Base-by-base conservation (phyloP, 345 rosid species). In the Mallotus nudiflorus region DNA sequence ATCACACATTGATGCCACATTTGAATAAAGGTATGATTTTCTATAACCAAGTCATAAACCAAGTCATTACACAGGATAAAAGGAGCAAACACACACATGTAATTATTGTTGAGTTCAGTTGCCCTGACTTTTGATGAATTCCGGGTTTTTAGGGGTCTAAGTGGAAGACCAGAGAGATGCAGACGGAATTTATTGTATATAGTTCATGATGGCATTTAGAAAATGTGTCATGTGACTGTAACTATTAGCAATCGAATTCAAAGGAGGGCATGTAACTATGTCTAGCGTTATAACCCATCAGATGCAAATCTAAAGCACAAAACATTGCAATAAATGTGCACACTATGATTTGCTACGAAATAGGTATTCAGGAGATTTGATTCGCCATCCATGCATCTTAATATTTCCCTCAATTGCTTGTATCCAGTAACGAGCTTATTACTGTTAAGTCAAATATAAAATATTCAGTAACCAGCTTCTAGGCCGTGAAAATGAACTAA, bases 381-480 rank as follows among this genome's bases (percentile, higher is more conserved):
- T 33, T 33, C 6, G 37, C 37, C 37, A 33, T 33, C 37, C 37
- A 33, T 33, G 31, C 29, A 53, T 53, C 12, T 14, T 19, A 3
- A 16, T 48, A 48, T 16, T 2, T 1, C 27, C 56, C 20, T n/a
- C 22, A 53, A 53, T 0, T 55, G 60, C 14, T 55, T 55, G 16
- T 33, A 24, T 25, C 27, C 27, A 25, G 25, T 55, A 33, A 33
- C 4, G 37, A 6, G 37, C 37, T 14, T 27, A 40, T 24, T 62
- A 39, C 28, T 25, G 4, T 67, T 58, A 13, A 66, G 8, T 40
- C 1, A 15, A 42, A 27, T 28, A 53, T 48, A 16, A n/a, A 51
- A 24, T 67, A 40, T 18, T 59, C 27, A 20, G 24, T 22, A 27
- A 42, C 39, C 66, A 66, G 77, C 67, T 66, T 45, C 37, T 50